Conservation (phyloP, 768 basidiomycete genomes). For the Paxillus involutus region DNA sequence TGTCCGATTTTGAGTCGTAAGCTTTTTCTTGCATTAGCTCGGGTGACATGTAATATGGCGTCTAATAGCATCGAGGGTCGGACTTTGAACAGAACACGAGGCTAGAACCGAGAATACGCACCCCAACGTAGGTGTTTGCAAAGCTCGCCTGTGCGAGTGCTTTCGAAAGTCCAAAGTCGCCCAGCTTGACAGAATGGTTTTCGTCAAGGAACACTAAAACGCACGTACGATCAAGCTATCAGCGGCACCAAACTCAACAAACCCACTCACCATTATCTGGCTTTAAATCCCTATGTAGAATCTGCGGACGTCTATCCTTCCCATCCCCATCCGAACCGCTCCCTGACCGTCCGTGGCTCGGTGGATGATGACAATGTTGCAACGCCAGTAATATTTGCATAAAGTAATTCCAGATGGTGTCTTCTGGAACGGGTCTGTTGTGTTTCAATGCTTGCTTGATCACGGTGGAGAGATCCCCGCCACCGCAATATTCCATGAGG, state of each 20-base stretch:
- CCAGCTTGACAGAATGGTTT: constrained; percentile 85
- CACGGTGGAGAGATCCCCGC: constrained; percentile 87
- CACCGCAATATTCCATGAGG: constrained; percentile 98
- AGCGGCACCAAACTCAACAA: not conserved
- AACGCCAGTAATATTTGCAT: constrained; percentile 89
- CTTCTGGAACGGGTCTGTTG: constrained; percentile 80
- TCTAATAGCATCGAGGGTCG: constrained; percentile 61
- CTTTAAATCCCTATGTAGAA: constrained; percentile 93
- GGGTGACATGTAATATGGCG: constrained; percentile 99
- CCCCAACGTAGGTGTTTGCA: constrained; percentile 96
- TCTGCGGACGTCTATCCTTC: constrained; percentile 64
- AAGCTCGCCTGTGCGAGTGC: constrained; percentile 86
- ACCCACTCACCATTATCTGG: constrained; percentile 85
- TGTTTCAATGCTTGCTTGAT: constrained; percentile 78
- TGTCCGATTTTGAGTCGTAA: constrained; percentile 97
- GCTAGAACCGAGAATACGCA: constrained; percentile 38
- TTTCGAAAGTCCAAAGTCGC: constrained; percentile 96
- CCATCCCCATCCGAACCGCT: constrained; percentile 42
- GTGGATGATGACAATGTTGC: constrained; percentile 90
- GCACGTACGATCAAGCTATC: not conserved
- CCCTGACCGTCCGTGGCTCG: constrained; percentile 41
- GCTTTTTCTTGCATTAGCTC: constrained; percentile 97
- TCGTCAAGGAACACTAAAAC: constrained; percentile 86
- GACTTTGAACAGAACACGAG: not conserved
- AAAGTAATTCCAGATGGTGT: constrained; percentile 94